Evolutionary conservation across 768 basidiomycete species (phyloP), one percentile per base, ranked within the genome.

Genomic region (Aureoboletus auriporus): DNA sequence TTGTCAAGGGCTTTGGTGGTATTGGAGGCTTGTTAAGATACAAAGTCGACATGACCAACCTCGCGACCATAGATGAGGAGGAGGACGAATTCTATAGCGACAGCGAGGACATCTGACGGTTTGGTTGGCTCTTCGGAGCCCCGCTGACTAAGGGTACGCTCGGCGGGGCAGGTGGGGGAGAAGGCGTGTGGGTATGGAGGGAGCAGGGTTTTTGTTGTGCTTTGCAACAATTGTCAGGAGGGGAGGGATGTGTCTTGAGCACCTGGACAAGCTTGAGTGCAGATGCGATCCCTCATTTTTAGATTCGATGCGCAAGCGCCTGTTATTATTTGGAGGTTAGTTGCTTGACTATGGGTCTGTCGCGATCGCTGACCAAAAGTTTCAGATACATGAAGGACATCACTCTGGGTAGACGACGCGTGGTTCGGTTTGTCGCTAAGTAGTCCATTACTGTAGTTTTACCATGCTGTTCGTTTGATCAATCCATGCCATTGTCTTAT

Each of bases 1-100:
- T 96, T 73, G 93, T 95, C 60, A 95, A 94, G 67, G 95, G 95
- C 36, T 98, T 99, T 60, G 95, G 95, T 69, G 95, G 96, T 23
- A 97, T 99, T 58, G 95, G 96, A 27, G 95, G 94, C 28, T 75
- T 97, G 51, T 72, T 96, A 50, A 81, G 95, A 42, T 99, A 99
- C 82, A 98, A 98, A 75, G 93, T 98, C 60, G 95, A 96, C 72
- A 90, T 98, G 71, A 78, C 79, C 57, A 89, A 86, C 65, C 76
- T 98, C 36, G 75, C 79, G 17, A 73, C 76, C 39, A 54, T 82
- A 20, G 89, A 92, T 58, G 89, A 92, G 29, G 89, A 82, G 2
- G 77, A 88, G 29, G 89, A 91, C 61, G 89, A 93, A 69, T 89
- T 90, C 73, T 92, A 89, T 70, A 83, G 78, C 63, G 76, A 77